Percentiles rank a stretch among this genome's conserved stretches.
Evolutionary conservation across 495 filamentous ascomycete genomes (phyloP).

Genomic region (Neurospora terricola): DNA sequence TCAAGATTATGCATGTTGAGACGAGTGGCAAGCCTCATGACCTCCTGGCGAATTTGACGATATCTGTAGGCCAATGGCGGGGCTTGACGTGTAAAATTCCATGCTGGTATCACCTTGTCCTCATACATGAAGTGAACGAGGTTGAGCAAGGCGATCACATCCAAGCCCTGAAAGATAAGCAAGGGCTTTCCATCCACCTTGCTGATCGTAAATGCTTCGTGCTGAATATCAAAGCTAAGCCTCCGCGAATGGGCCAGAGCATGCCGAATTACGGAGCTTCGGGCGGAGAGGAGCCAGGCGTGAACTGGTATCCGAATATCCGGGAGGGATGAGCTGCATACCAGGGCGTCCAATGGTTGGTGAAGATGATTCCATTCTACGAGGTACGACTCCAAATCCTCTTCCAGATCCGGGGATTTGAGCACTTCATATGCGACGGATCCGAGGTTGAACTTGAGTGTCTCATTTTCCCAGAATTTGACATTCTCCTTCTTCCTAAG

Average conservation of each 20-base stretch:
- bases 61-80: conserved; percentile 56
- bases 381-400: conserved; percentile 38
- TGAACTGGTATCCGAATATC: conserved; percentile 70
- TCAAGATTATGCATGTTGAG: conserved; percentile 62
- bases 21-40: conserved; percentile 66
- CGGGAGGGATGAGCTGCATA: conserved; percentile 49
- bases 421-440: conserved; percentile 37
- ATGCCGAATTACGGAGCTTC: conserved; percentile 59
- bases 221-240: conserved; percentile 21
- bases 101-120: conserved; percentile 72
- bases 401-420: conserved; percentile 46
- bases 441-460: conserved; percentile 22
- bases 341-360: conserved; percentile 31
- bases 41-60: conserved; percentile 67
- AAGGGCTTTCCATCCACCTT: conserved; percentile 38
- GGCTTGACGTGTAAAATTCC: conserved; percentile 59
- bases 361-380: conserved; percentile 21
- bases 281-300: conserved; percentile 62
- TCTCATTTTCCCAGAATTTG: conserved; percentile 26
- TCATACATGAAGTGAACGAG: conserved; percentile 72
- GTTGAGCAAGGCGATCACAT: conserved; percentile 68
- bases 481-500: conserved; percentile 17
- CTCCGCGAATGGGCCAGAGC: conserved; percentile 45
- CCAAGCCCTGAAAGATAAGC: conserved; percentile 54
- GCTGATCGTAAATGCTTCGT: conserved; percentile 52